Conservation (phyloP, 192 early-diverging fungal species). For the Gonapodya sp. region DNA sequence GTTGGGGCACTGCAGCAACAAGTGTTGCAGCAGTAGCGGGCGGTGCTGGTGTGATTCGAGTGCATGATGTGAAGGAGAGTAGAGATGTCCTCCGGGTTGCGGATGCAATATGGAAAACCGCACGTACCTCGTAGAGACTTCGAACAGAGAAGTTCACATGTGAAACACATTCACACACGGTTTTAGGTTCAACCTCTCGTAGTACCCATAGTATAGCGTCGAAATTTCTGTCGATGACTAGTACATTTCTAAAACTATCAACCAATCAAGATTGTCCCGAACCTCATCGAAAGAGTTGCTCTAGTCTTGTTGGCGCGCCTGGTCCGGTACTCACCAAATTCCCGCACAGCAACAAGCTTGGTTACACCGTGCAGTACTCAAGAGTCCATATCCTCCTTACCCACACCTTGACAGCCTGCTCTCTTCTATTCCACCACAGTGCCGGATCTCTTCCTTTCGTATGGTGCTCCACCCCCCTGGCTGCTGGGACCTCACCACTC, state of each 20-base stretch:
- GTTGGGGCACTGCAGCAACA: constrained; percentile 85
- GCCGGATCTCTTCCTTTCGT: background rate
- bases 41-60: constrained; percentile 73
- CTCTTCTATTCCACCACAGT: background rate
- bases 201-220: background rate
- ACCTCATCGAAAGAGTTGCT: no score
- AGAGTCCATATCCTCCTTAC: background rate
- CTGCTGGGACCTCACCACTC: background rate
- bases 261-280: background rate
- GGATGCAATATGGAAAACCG: background rate
- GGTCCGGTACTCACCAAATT: background rate
- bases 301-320: background rate
- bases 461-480: background rate
- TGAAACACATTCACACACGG: no score
- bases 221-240: background rate
- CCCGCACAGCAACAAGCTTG: background rate
- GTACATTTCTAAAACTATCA: background rate
- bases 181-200: no score
- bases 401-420: constrained; percentile 3
- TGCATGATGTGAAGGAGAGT: constrained; percentile 96
- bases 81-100: constrained; percentile 73
- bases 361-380: constrained; percentile 7
- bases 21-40: constrained; percentile 70
- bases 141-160: no score
- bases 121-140: no score